phyloP scores from a whole-genome alignment of 768 basidiomycete genomes.

The Lentinula sp. region DNA sequence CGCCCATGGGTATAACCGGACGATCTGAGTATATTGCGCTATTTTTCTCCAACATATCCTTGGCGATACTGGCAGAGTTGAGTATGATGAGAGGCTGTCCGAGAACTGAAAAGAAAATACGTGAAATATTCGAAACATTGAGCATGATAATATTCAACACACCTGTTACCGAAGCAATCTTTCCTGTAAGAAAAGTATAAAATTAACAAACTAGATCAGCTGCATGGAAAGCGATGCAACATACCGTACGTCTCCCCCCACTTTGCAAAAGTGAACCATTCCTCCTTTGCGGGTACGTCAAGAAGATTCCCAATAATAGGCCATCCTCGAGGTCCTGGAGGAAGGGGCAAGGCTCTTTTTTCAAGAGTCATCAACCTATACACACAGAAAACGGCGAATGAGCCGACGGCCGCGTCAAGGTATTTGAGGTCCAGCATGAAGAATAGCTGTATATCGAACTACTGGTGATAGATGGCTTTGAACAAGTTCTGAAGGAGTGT shows the following conservation, averaged over 20 bases:
- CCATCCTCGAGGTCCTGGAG: conserved; percentile 12
- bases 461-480: background rate
- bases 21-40: conserved; percentile 36
- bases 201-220: background rate
- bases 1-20: conserved; percentile 18
- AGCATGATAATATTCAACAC: background rate
- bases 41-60: conserved; percentile 35
- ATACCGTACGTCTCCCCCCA: conserved; percentile 16
- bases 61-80: conserved; percentile 21
- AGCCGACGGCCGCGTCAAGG: background rate
- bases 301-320: conserved; percentile 16
- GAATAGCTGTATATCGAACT: background rate
- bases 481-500: background rate
- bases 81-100: conserved; percentile 29
- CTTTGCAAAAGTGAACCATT: conserved; percentile 13
- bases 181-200: background rate
- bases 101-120: conserved; percentile 20
- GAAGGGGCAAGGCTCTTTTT: background rate
- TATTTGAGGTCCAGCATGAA: background rate
- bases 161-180: conserved; percentile 1
- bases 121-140: background rate
- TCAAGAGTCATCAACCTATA: background rate
- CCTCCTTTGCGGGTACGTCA: conserved; percentile 11
- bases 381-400: background rate
- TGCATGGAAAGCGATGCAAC: background rate